Conservation (phyloP, 345 rosid genomes). For the Acer yangbiense region DNA sequence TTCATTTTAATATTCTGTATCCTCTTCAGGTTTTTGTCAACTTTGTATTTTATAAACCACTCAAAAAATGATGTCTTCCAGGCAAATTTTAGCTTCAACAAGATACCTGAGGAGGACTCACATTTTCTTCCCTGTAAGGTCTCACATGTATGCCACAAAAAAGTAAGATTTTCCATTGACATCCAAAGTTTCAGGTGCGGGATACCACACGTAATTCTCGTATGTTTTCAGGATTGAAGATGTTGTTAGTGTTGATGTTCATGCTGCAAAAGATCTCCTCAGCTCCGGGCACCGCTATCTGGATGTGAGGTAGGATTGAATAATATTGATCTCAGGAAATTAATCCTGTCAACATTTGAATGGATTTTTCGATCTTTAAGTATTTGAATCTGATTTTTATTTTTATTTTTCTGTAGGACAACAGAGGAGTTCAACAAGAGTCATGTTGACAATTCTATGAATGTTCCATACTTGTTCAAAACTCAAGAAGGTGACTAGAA, state of each 20-base stretch:
- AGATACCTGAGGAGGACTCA: not conserved
- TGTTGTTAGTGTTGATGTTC: slow-evolving; percentile 40
- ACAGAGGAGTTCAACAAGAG: slow-evolving; percentile 52
- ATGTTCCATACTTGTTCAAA: slow-evolving; percentile 56
- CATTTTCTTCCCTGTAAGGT: not conserved
- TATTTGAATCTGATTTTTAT: not conserved
- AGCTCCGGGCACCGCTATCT: slow-evolving; percentile 36
- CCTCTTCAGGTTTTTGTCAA: not conserved
- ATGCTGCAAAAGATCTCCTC: slow-evolving; percentile 53
- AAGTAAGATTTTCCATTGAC: not conserved
- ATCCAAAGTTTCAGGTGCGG: not conserved
- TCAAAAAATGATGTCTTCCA: not conserved
- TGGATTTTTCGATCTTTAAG: not conserved
- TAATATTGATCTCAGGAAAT: not conserved
- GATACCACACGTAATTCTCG: too few relatives aligned
- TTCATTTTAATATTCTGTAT: too few relatives aligned
- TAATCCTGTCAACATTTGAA: not conserved
- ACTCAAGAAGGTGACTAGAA: slow-evolving; percentile 43
- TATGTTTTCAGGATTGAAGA: slow-evolving; percentile 39
- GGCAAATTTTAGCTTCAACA: not conserved
- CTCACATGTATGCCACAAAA: slow-evolving; percentile 11
- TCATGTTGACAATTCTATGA: slow-evolving; percentile 47
- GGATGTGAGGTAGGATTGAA: slow-evolving; percentile 47
- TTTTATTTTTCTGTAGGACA: slow-evolving; percentile 28
- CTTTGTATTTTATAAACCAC: not conserved